phyloP scores from a whole-genome alignment of 306 rosid genomes.

The Cyamopsis tetragonoloba region DNA sequence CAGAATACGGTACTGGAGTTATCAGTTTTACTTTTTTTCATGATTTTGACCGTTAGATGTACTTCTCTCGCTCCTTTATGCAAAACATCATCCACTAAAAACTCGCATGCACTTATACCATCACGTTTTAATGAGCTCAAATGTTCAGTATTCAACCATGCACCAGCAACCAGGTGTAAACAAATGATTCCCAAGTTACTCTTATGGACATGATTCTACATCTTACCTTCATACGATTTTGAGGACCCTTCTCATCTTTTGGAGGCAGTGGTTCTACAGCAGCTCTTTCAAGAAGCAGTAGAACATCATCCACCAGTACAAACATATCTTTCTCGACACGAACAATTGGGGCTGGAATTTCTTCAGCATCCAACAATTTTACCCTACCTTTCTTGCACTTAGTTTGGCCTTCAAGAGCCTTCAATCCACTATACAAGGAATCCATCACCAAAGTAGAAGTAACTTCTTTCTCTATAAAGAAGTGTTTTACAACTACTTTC shows the following conservation, averaged over 20 bases:
- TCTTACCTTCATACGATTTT: slow-evolving; percentile 94
- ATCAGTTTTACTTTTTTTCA: not conserved
- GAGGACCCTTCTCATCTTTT: slow-evolving; percentile 99
- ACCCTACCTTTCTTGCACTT: slow-evolving; percentile 56
- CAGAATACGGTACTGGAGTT: not conserved
- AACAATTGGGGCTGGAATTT: slow-evolving; percentile 90
- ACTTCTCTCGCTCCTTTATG: not conserved
- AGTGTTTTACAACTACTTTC: slow-evolving; percentile 88
- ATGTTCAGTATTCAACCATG: slow-evolving; percentile 1
- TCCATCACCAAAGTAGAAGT: slow-evolving; percentile 98
- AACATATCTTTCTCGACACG: slow-evolving; percentile 79
- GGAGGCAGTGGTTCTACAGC: slow-evolving; percentile 96
- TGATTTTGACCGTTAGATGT: not conserved
- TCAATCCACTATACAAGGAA: slow-evolving; percentile 92
- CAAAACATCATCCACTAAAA: not conserved
- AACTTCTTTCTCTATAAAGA: slow-evolving; percentile 97
- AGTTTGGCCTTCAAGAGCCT: slow-evolving; percentile 91
- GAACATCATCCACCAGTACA: slow-evolving; percentile 89
- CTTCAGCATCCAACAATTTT: slow-evolving; percentile 72
- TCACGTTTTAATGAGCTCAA: not conserved
- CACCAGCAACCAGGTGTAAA: slow-evolving; percentile 3
- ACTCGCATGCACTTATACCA: not conserved
- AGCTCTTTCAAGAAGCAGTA: slow-evolving; percentile 87
- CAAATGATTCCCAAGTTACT: slow-evolving; percentile 8
- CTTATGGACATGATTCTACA: not conserved